Evolutionary conservation across 73 alveolate genomes (phyloP).

Genomic region (Durusdinium trenchii): DNA sequence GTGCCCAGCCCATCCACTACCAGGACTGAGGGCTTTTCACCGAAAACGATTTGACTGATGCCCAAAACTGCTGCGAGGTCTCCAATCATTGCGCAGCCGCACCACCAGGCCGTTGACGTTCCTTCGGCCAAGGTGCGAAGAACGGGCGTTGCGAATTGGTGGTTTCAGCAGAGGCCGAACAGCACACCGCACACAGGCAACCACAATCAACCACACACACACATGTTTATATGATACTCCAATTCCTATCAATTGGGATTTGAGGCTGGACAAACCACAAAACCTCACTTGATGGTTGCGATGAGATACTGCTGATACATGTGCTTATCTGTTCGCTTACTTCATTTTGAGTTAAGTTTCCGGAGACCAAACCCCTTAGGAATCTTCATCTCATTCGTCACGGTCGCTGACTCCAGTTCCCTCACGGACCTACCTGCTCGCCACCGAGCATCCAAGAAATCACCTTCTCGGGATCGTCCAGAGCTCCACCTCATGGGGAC

Average conservation of each 20-base stretch:
- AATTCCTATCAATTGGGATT: not conserved
- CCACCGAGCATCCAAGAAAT: constrained; percentile 15
- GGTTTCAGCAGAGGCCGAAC: not conserved
- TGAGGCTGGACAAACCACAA: not conserved
- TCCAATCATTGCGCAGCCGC: constrained; percentile 74
- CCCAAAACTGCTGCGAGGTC: not conserved
- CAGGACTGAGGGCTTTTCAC: not conserved
- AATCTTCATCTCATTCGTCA: not conserved
- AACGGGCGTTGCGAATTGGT: too few relatives aligned
- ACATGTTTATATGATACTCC: not conserved
- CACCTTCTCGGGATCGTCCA: not conserved
- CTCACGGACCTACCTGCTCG: not conserved
- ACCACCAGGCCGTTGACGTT: constrained; percentile 77
- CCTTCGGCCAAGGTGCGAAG: not conserved
- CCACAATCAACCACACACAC: not conserved
- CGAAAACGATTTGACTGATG: not conserved
- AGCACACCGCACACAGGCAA: not conserved
- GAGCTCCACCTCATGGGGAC: not conserved
- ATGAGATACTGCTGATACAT: not conserved
- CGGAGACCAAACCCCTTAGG: not conserved
- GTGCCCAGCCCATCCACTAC: too few relatives aligned
- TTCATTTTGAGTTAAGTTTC: not conserved
- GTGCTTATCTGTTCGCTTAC: not conserved
- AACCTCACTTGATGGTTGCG: not conserved
- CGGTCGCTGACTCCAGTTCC: not conserved